phyloP scores from a whole-genome alignment of 2,329 filamentous ascomycete species.

The Aspergillus quadricinctus region DNA sequence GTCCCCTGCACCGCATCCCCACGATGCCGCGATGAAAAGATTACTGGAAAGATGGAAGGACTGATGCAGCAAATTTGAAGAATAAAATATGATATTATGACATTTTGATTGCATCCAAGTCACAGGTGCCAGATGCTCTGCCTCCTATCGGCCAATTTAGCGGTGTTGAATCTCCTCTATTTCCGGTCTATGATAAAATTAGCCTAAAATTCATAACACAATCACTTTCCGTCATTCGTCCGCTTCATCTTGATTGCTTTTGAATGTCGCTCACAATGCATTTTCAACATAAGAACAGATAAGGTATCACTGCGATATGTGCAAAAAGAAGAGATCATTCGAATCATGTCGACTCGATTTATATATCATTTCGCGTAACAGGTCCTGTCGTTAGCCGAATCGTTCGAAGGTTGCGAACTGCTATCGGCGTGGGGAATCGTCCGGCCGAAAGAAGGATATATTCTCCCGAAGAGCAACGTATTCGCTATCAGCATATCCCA shows the following conservation, averaged over 20 bases:
- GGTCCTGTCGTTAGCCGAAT: no score
- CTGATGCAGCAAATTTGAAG: constrained; percentile 22
- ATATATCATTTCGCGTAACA: neutral
- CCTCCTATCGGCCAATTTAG: neutral
- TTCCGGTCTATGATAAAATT: neutral
- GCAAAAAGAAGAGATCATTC: neutral
- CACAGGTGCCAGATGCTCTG: neutral
- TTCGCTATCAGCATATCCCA: constrained; percentile 92
- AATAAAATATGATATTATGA: neutral
- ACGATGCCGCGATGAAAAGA: constrained; percentile 49
- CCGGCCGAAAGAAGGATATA: constrained; percentile 63
- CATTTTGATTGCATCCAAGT: neutral
- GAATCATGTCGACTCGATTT: neutral
- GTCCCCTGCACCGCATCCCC: constrained; percentile 49
- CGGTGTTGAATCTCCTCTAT: neutral
- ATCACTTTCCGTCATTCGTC: neutral
- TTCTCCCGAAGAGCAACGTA: constrained; percentile 89
- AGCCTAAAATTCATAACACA: neutral
- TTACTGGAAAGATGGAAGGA: constrained; percentile 59
- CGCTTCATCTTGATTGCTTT: constrained; percentile 4
- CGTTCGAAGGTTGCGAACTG: neutral
- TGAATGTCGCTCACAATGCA: neutral
- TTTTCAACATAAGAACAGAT: neutral
- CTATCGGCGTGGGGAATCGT: constrained; percentile 13
- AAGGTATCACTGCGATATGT: neutral